Evolutionary conservation across 495 filamentous ascomycete species (phyloP).

Genomic region (Daldinia decipiens): DNA sequence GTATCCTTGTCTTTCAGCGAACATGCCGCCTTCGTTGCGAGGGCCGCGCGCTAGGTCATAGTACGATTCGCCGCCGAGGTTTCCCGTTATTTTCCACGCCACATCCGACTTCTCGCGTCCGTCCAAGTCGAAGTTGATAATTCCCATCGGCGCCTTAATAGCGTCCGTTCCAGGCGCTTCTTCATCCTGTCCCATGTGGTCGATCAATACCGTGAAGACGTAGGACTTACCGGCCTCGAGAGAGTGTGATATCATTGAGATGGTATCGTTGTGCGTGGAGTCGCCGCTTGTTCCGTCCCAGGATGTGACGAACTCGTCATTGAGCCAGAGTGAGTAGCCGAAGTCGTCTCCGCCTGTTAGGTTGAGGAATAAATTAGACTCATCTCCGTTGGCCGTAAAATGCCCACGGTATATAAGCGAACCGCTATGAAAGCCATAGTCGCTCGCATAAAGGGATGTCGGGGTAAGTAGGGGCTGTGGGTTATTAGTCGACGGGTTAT

Average conservation of each 20-base stretch:
- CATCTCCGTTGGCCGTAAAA: conserved; percentile 70
- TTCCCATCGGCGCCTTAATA: conserved; percentile 78
- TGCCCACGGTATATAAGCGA: conserved; percentile 74
- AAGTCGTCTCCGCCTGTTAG: conserved; percentile 72
- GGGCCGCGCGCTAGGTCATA: conserved; percentile 71
- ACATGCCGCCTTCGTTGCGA: conserved; percentile 79
- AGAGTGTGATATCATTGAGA: conserved; percentile 57
- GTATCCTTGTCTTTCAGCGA: conserved; percentile 73
- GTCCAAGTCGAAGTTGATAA: conserved; percentile 66
- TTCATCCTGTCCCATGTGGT: conserved; percentile 77
- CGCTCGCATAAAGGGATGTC: conserved; percentile 70
- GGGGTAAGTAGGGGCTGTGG: conserved; percentile 65
- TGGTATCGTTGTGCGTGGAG: conserved; percentile 64
- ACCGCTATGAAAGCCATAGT: conserved; percentile 80
- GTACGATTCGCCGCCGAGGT: conserved; percentile 78
- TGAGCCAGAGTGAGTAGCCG: conserved; percentile 66
- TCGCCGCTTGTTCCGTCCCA: conserved; percentile 61
- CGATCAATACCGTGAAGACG: conserved; percentile 74
- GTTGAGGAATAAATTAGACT: conserved; percentile 63
- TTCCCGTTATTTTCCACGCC: conserved; percentile 80
- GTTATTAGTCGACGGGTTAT: conserved; percentile 67
- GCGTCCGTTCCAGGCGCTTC: conserved; percentile 67
- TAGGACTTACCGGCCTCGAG: conserved; percentile 58
- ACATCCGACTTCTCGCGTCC: conserved; percentile 54
- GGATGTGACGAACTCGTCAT: conserved; percentile 61